Conservation (phyloP, 345 rosid species). For the Citrus trifoliata region DNA sequence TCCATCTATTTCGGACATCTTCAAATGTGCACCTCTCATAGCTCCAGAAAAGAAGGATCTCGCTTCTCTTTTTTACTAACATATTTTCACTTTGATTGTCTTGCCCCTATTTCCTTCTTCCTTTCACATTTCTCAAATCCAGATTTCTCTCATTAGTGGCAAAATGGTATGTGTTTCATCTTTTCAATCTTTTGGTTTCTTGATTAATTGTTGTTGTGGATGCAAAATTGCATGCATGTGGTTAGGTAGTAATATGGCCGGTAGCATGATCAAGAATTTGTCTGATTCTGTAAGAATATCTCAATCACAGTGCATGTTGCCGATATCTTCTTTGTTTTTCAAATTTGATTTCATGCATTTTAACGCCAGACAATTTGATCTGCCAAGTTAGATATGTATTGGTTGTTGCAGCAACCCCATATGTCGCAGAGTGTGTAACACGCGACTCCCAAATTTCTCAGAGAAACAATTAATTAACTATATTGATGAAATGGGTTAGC, state of each 20-base stretch:
- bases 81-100: slow-evolving; percentile 10
- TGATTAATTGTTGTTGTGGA: background rate
- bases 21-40: slow-evolving; percentile 12
- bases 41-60: slow-evolving; percentile 24
- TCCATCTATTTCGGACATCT: background rate
- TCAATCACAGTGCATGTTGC: background rate
- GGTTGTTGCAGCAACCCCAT: background rate
- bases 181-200: background rate
- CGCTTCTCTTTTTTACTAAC: slow-evolving; percentile 20
- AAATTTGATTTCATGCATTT: background rate
- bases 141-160: slow-evolving; percentile 22
- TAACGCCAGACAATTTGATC: background rate
- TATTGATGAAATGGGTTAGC: background rate
- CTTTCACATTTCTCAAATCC: background rate
- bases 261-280: background rate
- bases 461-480: background rate
- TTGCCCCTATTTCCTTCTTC: slow-evolving; percentile 9
- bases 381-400: background rate
- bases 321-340: background rate
- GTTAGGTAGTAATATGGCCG: background rate
- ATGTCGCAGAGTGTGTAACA: background rate
- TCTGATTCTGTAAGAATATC: background rate
- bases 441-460: background rate
- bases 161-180: slow-evolving; percentile 28
- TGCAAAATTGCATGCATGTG: background rate